These are phyloP conservation scores for Talaromyces stipitatus DNA, from an alignment of 495 filamentous ascomycete genomes.

Conservation along the genomic window DNA sequence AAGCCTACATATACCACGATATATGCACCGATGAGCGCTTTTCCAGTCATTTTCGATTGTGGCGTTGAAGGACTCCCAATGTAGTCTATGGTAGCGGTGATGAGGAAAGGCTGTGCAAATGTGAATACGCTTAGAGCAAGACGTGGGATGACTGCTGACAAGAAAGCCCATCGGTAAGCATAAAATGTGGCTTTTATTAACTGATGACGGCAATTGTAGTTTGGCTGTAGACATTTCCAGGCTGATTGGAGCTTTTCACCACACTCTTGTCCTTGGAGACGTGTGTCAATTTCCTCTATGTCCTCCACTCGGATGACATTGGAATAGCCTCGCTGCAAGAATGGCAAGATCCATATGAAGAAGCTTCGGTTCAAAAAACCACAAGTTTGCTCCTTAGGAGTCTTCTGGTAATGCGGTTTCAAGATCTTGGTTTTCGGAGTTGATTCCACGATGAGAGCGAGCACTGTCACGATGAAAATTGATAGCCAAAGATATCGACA, in stretches of 20 bases:
- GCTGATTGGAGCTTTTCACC: not conserved
- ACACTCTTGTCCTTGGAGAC: not conserved
- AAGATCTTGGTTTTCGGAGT: slow-evolving; percentile 44
- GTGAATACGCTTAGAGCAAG: slow-evolving; percentile 49
- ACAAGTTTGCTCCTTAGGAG: slow-evolving; percentile 50
- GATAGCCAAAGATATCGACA: slow-evolving; percentile 39
- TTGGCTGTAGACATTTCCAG: not conserved
- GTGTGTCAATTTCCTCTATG: not conserved
- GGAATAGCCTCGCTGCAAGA: slow-evolving; percentile 28
- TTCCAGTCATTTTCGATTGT: slow-evolving; percentile 37
- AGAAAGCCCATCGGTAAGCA: slow-evolving; percentile 38
- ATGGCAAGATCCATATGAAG: slow-evolving; percentile 52
- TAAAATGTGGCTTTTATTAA: slow-evolving; percentile 38
- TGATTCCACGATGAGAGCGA: slow-evolving; percentile 46
- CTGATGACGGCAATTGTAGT: slow-evolving; percentile 14
- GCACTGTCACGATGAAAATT: slow-evolving; percentile 38
- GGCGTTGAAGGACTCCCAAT: slow-evolving; percentile 31
- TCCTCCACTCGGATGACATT: not conserved
- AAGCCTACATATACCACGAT: slow-evolving; percentile 43
- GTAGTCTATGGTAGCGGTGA: slow-evolving; percentile 43
- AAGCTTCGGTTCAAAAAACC: slow-evolving; percentile 43
- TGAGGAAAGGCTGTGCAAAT: slow-evolving; percentile 57
- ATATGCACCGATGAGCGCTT: slow-evolving; percentile 46
- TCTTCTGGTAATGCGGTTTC: slow-evolving; percentile 25
- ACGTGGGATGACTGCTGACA: slow-evolving; percentile 43